A percentile compares a stretch with the other conserved stretches of the same genome.
These are phyloP conservation scores for Leccinum subgranulosum DNA, from an alignment of 768 basidiomycete species.

Conservation along the genomic window DNA sequence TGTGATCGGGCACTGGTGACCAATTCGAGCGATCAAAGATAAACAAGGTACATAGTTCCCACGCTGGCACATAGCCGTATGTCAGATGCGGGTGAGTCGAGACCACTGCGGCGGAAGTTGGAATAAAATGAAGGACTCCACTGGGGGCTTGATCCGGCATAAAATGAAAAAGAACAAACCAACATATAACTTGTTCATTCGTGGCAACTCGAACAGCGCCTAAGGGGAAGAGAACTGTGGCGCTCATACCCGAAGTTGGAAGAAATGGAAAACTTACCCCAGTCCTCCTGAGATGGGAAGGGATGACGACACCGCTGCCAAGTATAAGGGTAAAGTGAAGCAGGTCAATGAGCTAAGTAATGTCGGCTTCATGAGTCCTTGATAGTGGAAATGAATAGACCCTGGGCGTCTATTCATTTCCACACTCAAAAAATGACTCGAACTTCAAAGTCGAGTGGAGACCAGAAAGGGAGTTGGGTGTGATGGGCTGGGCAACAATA, in stretches of 20 bases:
- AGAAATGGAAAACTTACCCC: constrained; percentile 16
- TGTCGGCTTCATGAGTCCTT: not conserved
- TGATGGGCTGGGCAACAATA: not conserved
- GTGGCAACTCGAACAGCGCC: not conserved
- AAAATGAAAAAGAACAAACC: constrained; percentile 5
- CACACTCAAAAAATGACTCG: not conserved
- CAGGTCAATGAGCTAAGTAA: not conserved
- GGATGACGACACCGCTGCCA: constrained; percentile 17
- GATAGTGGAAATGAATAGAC: constrained; percentile 3
- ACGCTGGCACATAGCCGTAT: constrained; percentile 2
- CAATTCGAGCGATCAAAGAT: constrained; percentile 6
- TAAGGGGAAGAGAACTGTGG: constrained; percentile 11
- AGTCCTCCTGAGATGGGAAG: constrained; percentile 5
- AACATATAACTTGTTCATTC: not conserved
- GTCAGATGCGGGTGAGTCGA: not conserved
- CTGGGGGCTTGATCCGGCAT: constrained; percentile 1
- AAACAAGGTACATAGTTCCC: constrained; percentile 3
- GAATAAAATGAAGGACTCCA: constrained; percentile 2
- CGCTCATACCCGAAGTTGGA: constrained; percentile 9
- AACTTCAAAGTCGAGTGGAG: constrained; percentile 8
- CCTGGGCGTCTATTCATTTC: not conserved
- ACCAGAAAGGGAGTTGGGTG: not conserved
- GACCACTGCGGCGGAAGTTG: not conserved
- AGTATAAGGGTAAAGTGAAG: not conserved
- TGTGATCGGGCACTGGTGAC: constrained; percentile 32